Conservation (phyloP, 768 basidiomycete genomes). For the Agrocybe pediades region DNA sequence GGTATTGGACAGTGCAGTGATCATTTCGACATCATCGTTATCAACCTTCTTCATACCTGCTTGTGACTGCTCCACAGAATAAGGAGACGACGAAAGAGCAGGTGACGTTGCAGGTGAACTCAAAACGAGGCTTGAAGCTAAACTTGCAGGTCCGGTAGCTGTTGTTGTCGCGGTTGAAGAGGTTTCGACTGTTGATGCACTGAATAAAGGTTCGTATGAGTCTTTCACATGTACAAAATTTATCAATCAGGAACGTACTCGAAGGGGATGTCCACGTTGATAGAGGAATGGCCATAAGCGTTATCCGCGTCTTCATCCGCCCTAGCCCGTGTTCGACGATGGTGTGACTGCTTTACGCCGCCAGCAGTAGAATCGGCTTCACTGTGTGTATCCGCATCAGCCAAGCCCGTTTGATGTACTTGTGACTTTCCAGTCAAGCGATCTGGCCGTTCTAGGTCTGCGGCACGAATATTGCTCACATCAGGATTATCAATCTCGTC, state of each 20-base stretch:
- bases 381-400: not conserved
- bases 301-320: not conserved
- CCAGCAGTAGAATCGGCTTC: not conserved
- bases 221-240: not conserved
- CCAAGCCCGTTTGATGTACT: constrained; percentile 4
- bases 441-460: not conserved
- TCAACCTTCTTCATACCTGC: not conserved
- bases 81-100: constrained; percentile 3
- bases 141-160: constrained; percentile 4
- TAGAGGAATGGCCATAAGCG: not conserved
- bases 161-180: constrained; percentile 4
- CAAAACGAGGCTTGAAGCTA: constrained; percentile 12
- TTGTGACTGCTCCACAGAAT: not conserved
- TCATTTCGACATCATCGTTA: not conserved
- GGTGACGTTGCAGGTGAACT: constrained; percentile 15
- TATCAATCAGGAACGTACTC: not conserved
- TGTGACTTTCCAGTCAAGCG: not conserved
- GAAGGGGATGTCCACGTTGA: not conserved
- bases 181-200: not conserved
- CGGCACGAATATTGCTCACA: not conserved
- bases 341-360: too few relatives aligned
- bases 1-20: not conserved
- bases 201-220: not conserved
- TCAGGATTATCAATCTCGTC: constrained; percentile 3
- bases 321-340: not conserved